These are phyloP conservation scores for Trichosporon ovoides DNA, from an alignment of 1,284 basidiomycete species.

Conservation along the genomic window DNA sequence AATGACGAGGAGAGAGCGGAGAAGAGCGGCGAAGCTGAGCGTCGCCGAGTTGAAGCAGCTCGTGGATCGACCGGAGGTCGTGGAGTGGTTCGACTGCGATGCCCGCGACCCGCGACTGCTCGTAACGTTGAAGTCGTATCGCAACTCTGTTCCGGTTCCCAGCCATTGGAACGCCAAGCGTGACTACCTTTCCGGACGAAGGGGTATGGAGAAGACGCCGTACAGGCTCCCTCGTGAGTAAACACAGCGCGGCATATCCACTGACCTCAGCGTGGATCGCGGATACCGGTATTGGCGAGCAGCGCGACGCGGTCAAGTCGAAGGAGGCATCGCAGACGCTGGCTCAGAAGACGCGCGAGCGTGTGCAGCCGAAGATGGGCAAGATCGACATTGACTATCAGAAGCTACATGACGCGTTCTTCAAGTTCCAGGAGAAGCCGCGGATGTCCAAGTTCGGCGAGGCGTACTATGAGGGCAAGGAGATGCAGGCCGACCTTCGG, in stretches of 20 bases:
- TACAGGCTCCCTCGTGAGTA: slow-evolving; percentile 71
- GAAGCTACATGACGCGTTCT: slow-evolving; percentile 98
- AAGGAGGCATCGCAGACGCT: slow-evolving; percentile 93
- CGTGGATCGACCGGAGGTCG: slow-evolving; percentile 93
- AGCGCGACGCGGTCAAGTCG: slow-evolving; percentile 94
- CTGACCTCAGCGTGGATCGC: slow-evolving; percentile 72
- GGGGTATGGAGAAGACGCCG: slow-evolving; percentile 94
- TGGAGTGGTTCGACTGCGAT: slow-evolving; percentile 97
- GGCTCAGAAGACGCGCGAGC: slow-evolving; percentile 90
- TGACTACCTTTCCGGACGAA: slow-evolving; percentile 93
- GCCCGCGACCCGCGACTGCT: slow-evolving; percentile 88
- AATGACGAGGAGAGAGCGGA: slow-evolving; percentile 44
- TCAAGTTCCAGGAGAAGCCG: slow-evolving; percentile 94
- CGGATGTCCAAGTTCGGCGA: slow-evolving; percentile 75
- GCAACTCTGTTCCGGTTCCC: slow-evolving; percentile 80
- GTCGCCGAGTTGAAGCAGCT: slow-evolving; percentile 97
- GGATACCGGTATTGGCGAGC: slow-evolving; percentile 96
- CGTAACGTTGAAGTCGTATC: slow-evolving; percentile 85
- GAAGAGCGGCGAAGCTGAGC: slow-evolving; percentile 56
- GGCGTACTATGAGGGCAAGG: slow-evolving; percentile 99
- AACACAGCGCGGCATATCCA: too few relatives aligned
- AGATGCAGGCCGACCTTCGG: slow-evolving; percentile 93
- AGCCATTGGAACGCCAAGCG: slow-evolving; percentile 95
- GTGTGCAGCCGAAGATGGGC: slow-evolving; percentile 99
- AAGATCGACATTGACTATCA: slow-evolving; percentile 99